Conservation (phyloP, 257 asterid genomes). For the Jacaranda copaia region DNA sequence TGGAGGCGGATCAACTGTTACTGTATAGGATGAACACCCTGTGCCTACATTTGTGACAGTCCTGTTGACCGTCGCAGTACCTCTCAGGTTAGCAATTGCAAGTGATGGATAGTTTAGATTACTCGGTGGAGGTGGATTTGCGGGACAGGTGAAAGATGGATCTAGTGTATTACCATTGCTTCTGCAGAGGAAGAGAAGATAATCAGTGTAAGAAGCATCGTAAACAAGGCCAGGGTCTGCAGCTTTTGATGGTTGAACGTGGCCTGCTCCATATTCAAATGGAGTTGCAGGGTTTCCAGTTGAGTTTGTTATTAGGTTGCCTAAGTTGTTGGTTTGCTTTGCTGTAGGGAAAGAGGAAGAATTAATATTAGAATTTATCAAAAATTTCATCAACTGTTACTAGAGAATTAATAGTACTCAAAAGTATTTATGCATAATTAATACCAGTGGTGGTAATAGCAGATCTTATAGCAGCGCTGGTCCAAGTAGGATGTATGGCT, state of each 20-base stretch:
- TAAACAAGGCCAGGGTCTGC: conserved; percentile 66
- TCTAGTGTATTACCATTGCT: conserved; percentile 26
- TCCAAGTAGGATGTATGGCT: conserved; percentile 64
- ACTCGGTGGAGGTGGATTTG: conserved; percentile 32
- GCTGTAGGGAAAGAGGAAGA: conserved; percentile 23
- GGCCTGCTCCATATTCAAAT: conserved; percentile 59
- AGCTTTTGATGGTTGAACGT: conserved; percentile 55
- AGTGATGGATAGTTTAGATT: conserved; percentile 63
- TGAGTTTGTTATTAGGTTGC: conserved; percentile 45
- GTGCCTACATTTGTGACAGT: conserved; percentile 61
- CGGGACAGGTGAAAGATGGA: conserved; percentile 43
- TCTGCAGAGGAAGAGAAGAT: conserved; percentile 52
- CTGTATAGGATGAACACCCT: conserved; percentile 26
- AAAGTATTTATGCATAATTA: too few relatives aligned
- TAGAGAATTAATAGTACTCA: too few relatives aligned
- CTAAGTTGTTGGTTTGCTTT: conserved; percentile 36
- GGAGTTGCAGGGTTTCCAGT: conserved; percentile 42
- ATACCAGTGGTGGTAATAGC: conserved; percentile 59
- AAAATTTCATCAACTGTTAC: too few relatives aligned
- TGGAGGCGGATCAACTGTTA: conserved; percentile 35
- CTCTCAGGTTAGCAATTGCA: conserved; percentile 41
- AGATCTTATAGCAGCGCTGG: conserved; percentile 61
- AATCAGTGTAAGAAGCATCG: conserved; percentile 49
- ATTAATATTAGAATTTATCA: too few relatives aligned
- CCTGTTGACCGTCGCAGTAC: conserved; percentile 44